Evolutionary conservation across 352 stramenopile species (phyloP), one percentile per base, ranked within the genome.

Genomic region (Globisporangium radiosum): DNA sequence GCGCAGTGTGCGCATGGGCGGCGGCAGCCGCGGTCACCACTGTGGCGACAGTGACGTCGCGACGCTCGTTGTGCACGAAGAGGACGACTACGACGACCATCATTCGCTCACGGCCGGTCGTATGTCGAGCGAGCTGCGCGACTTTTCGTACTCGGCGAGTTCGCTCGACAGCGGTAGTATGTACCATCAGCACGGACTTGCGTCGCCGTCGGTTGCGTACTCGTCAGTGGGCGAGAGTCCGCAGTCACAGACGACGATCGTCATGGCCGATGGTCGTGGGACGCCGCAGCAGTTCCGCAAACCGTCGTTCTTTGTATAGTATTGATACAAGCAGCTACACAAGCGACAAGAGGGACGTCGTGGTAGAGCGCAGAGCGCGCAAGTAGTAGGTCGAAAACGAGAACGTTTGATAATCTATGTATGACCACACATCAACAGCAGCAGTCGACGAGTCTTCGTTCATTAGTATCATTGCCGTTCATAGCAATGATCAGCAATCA

Each of bases 191-290:
- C 83, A 73, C 3, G 69, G 65, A 9, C 75, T 66, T 0, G 76
- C 66, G 4, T 86, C 77, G 19, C 71, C 80, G 37, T 87, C 71
- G 39, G 74, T 79, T 15, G 74, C 72, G 48, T 90, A 90, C 62
- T 78, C 78, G 49, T 88, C 80, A 13, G 78, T 85, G 38, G 72
- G 69, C 60, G 69, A 83, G 66, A 88, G 77, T 60, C 80, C 76
- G 39, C 56, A 76, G 40, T 76, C 72, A 4, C 42, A 59, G n/a
- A 39, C 51, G 4, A 59, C 62, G 6, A 47, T 52, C 13, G 33
- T 36, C 19, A 47, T 68, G 38, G 56, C 64, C 0, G 71, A 71
- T 11, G 51, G 52, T 6, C n/a, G 54, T n/a, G 53, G 39, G 25
- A 57, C 47, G 17, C 9, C 47, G 17, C 57, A 57, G 50, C 58